phyloP scores from a whole-genome alignment of 345 rosid species.

The Eucalyptus erythrocorys region DNA sequence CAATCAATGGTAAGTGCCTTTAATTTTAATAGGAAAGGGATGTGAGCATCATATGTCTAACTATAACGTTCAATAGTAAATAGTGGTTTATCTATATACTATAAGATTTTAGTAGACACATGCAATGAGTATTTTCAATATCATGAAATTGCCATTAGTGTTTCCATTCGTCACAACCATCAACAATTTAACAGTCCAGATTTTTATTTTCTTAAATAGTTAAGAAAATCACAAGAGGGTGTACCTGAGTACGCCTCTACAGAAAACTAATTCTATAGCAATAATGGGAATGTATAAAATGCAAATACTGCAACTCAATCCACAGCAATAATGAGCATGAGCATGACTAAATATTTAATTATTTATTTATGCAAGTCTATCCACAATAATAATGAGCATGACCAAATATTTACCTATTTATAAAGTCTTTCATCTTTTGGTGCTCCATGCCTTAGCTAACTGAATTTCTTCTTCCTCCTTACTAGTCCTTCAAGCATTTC shows the following conservation, averaged over 20 bases:
- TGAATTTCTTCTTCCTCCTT: background rate
- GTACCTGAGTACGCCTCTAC: background rate
- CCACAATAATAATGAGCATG: background rate
- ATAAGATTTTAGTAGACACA: background rate
- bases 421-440: background rate
- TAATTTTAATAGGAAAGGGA: background rate
- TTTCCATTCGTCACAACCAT: background rate
- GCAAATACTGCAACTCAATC: background rate
- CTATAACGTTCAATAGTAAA: fast-evolving
- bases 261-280: background rate
- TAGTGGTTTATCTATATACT: background rate
- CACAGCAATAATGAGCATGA: background rate
- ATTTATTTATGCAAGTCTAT: background rate
- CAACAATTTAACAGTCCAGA: fast-evolving
- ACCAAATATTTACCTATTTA: background rate
- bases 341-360: background rate
- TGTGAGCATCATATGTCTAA: background rate
- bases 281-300: background rate
- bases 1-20: background rate
- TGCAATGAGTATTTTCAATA: background rate
- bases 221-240: background rate
- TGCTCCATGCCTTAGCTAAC: background rate
- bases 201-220: background rate
- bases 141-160: background rate
- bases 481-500: background rate